Percentiles rank a stretch among this genome's conserved stretches.
Evolutionary conservation across 2,329 filamentous ascomycete genomes (phyloP).

Genomic region (Beauveria scarabaeidicola): DNA sequence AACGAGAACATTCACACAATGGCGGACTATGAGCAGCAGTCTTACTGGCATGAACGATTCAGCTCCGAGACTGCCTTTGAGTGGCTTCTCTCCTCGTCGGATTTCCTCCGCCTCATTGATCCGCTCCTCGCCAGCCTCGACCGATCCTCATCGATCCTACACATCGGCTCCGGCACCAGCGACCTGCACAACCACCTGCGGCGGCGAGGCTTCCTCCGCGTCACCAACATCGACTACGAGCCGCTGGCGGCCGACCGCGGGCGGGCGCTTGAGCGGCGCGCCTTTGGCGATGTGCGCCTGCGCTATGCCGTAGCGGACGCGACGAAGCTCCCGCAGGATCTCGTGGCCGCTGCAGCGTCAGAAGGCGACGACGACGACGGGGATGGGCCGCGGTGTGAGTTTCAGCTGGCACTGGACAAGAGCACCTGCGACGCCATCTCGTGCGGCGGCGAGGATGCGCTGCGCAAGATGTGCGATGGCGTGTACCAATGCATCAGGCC

Average conservation of each 20-base stretch:
- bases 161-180: constrained; percentile 42
- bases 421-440: constrained; percentile 41
- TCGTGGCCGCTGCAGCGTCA: neutral
- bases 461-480: constrained; percentile 30
- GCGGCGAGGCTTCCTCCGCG: constrained; percentile 28
- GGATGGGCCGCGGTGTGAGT: constrained; percentile 15
- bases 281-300: constrained; percentile 37
- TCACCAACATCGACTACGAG: constrained; percentile 44
- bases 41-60: constrained; percentile 42
- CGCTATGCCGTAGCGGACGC: constrained; percentile 36
- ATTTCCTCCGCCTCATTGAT: constrained; percentile 32
- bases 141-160: constrained; percentile 28
- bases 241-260: constrained; percentile 37
- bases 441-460: constrained; percentile 31
- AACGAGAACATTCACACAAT: neutral
- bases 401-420: constrained; percentile 40
- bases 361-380: neutral
- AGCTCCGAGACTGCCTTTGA: constrained; percentile 36
- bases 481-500: constrained; percentile 28
- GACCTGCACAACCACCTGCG: constrained; percentile 41
- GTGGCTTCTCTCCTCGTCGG: constrained; percentile 35
- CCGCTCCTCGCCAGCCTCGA: constrained; percentile 26
- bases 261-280: constrained; percentile 28
- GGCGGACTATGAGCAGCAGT: constrained; percentile 38
- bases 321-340: constrained; percentile 26